Base-by-base conservation (phyloP, 2,329 filamentous ascomycete species). In the Pochonia chlamydosporia region DNA sequence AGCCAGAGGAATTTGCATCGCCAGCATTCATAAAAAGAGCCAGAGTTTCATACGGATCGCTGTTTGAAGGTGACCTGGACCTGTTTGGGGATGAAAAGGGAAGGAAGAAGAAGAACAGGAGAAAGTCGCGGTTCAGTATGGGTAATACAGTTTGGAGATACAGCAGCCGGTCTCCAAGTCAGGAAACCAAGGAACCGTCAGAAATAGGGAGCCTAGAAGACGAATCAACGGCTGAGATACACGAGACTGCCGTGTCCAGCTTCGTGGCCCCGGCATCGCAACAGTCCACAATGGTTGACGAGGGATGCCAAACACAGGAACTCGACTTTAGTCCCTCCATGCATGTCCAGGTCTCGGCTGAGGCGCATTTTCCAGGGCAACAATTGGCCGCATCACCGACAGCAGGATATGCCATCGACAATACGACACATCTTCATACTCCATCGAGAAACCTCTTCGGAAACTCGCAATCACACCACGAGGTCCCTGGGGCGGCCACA, bases 11-110 rank as follows among this genome's bases (percentile, higher is more conserved):
- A 54, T 93, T 82, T 69, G 73, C 79, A 4, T 95, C 89, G 3
- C 90, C 90, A 1, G 87, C 88, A 0, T 95, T 95, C 55, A 68
- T 89, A 18, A 91, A 87, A 62, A 76, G 85, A 45, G 76, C 80
- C 13, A 75, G 85, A 47, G 69, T 85, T 4, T 90, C 86, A 0
- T 85, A 85, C 47, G 84, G 84, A 1, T 79, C 81, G 1, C 66
- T 85, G 1, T 80, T 85, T 43, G 80, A 86, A 53, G 75, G 75
- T 4, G 75, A 74, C 2, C 76, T 81, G 52, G 83, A 90, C 56
- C 78, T 82, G 3, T 84, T 92, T 13, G 83, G 88, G 49, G 85
- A 87, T 73, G 57, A 81, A 79, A 24, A 55, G 26, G 51, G 40
- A 6, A 54, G 50, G 8, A 59, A 54, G 43, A 44, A 30, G 40